phyloP scores from a whole-genome alignment of 768 basidiomycete species.

The Cyclocybe cylindracea region DNA sequence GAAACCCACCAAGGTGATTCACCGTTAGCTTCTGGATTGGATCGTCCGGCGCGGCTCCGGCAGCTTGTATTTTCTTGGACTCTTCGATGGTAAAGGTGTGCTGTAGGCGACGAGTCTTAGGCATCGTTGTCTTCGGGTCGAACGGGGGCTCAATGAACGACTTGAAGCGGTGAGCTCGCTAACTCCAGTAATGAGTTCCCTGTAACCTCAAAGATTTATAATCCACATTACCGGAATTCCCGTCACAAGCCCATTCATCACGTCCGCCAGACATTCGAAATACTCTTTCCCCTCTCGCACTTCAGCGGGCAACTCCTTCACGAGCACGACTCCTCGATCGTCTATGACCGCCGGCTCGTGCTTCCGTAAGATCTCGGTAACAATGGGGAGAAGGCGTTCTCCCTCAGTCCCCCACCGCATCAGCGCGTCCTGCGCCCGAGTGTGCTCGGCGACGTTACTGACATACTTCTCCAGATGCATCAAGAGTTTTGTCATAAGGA shows the following conservation, averaged over 20 bases:
- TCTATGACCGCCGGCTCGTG: slow-evolving; percentile 12
- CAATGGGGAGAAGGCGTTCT: slow-evolving; percentile 9
- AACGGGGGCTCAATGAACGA: slow-evolving; percentile 16
- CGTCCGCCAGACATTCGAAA: slow-evolving; percentile 11
- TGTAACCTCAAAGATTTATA: neutral
- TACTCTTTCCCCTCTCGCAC: slow-evolving; percentile 14
- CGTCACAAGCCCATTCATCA: slow-evolving; percentile 12
- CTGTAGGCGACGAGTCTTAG: slow-evolving; percentile 14
- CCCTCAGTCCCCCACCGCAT: slow-evolving; percentile 13
- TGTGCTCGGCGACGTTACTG: slow-evolving; percentile 4
- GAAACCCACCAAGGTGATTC: slow-evolving; percentile 13
- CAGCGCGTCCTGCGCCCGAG: neutral
- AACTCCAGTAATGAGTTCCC: neutral
- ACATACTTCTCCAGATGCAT: slow-evolving; percentile 12
- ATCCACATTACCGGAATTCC: slow-evolving; percentile 11
- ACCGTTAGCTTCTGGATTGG: slow-evolving; percentile 15
- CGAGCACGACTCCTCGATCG: slow-evolving; percentile 2
- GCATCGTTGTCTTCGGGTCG: slow-evolving; percentile 10
- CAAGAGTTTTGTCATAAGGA: slow-evolving; percentile 15
- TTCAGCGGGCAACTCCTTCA: slow-evolving; percentile 9
- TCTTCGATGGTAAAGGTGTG: slow-evolving; percentile 14
- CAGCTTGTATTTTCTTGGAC: slow-evolving; percentile 12
- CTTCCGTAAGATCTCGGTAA: slow-evolving; percentile 15
- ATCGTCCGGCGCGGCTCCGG: slow-evolving; percentile 5
- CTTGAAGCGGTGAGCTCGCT: slow-evolving; percentile 17